Evolutionary conservation across 345 rosid genomes (phyloP).

Genomic region (Dimocarpus longan): DNA sequence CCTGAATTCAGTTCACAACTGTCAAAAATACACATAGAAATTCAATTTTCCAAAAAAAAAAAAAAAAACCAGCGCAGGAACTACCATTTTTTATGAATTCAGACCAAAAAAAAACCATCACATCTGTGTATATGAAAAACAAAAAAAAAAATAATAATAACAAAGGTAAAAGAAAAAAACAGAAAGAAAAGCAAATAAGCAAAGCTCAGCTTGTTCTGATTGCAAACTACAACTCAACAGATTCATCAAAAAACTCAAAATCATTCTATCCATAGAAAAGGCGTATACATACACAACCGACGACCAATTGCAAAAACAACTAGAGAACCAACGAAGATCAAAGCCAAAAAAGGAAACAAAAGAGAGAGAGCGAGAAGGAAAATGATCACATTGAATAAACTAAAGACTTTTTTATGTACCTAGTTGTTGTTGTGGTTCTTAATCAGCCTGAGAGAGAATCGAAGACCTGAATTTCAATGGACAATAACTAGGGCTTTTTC

Average conservation of each 20-base stretch:
- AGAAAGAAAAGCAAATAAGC: not conserved
- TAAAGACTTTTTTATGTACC: conserved; percentile 1
- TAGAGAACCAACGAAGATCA: not conserved
- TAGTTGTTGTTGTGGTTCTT: conserved; percentile 16
- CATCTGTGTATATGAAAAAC: not conserved
- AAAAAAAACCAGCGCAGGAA: not conserved
- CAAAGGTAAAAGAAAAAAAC: not conserved
- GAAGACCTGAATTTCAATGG: conserved; percentile 33
- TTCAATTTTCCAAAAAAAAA: not conserved
- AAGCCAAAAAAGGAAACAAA: not conserved
- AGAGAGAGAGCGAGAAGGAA: not conserved
- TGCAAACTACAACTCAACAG: not conserved
- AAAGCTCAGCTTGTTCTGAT: not conserved
- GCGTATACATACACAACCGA: not conserved
- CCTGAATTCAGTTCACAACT: conserved; percentile 8
- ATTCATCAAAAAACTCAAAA: not conserved
- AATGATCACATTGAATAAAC: conserved; percentile 11
- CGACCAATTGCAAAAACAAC: not conserved
- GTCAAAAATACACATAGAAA: not conserved
- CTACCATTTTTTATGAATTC: not conserved
- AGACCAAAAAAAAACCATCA: not conserved
- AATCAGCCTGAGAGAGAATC: conserved; percentile 34
- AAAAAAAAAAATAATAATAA: not conserved
- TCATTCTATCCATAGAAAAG: not conserved
- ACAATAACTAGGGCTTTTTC: conserved; percentile 18